phyloP scores from a whole-genome alignment of 768 basidiomycete species.

The Porphyrellus cyaneotinctus region DNA sequence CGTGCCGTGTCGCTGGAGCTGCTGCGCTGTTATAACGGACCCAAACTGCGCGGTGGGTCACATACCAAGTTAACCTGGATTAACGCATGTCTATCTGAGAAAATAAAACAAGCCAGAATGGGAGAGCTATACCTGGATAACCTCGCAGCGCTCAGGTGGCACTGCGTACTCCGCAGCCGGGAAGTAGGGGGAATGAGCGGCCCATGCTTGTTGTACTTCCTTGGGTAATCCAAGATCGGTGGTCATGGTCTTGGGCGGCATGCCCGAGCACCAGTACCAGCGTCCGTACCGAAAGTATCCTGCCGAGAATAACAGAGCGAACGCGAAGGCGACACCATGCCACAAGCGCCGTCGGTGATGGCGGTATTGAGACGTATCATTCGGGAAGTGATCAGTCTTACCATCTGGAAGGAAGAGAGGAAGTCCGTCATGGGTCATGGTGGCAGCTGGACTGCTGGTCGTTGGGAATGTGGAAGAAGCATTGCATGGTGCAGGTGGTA shows the following conservation, averaged over 20 bases:
- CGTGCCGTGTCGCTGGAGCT: slow-evolving; percentile 82
- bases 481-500: background rate
- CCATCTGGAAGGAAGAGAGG: slow-evolving; percentile 7
- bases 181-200: slow-evolving; percentile 58
- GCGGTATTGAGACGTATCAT: background rate
- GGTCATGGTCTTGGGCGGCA: background rate
- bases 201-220: slow-evolving; percentile 43
- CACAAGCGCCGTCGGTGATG: slow-evolving; percentile 2
- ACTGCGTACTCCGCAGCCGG: slow-evolving; percentile 42
- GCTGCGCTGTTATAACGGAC: slow-evolving; percentile 1
- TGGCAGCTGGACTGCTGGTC: background rate
- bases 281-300: slow-evolving; percentile 13
- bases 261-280: slow-evolving; percentile 2
- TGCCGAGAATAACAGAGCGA: slow-evolving; percentile 14
- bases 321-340: background rate
- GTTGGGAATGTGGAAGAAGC: slow-evolving; percentile 5
- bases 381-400: background rate
- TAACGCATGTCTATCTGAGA: background rate
- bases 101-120: background rate
- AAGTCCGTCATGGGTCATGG: background rate
- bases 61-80: slow-evolving; percentile 31
- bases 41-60: background rate
- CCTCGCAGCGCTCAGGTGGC: slow-evolving; percentile 46
- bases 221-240: slow-evolving; percentile 12
- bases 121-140: slow-evolving; percentile 47